Evolutionary conservation across 257 asterid species (phyloP), one percentile per base, ranked within the genome.

Genomic region (Nicotiana paniculata): DNA sequence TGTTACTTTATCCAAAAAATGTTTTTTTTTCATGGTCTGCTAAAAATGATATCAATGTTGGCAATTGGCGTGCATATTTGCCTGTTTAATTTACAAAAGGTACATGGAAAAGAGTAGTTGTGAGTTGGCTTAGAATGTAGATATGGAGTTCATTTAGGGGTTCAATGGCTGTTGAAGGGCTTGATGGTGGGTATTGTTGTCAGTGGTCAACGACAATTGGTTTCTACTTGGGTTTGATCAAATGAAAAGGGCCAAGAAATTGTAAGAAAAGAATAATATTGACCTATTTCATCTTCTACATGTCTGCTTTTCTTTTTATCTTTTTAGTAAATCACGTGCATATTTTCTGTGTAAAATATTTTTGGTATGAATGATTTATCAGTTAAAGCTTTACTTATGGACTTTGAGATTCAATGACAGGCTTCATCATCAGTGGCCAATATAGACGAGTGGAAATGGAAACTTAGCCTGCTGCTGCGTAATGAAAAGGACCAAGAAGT

Each of bases 391-490:
- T 43, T 74, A 74, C 62, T 74, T 74, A 9, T 35, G 26, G 79
- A 74, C 61, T 74, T 74, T 51, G 79, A 48, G 62, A 74, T 48
- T 74, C 79, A 46, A 68, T 83, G 83, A 81, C 74, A 96, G 98
- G 98, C 97, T 63, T 94, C 99, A 24, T 96, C 98, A 15, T 93
- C 99, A 0, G 99, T 96, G 85, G 99, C 97, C 59, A 96, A 96
- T 86, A 90, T 96, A 83, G 98, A 96, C 77, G 98, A 93, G 90
- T 94, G 99, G 99, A 96, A 93, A 90, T 96, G 98, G 98, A 96
- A 96, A 79, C 96, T 96, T 84, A 86, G 93, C 88, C 90, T 94
- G 97, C 88, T 96, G 84, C 68, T 87, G 80, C 93, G 94, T 39
- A 90, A 81, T 82, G 97, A 93, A 32, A 89, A 86, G 63, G 97